Evolutionary conservation across 179 eudicot species (phyloP).

Genomic region (Dionaea muscipula): DNA sequence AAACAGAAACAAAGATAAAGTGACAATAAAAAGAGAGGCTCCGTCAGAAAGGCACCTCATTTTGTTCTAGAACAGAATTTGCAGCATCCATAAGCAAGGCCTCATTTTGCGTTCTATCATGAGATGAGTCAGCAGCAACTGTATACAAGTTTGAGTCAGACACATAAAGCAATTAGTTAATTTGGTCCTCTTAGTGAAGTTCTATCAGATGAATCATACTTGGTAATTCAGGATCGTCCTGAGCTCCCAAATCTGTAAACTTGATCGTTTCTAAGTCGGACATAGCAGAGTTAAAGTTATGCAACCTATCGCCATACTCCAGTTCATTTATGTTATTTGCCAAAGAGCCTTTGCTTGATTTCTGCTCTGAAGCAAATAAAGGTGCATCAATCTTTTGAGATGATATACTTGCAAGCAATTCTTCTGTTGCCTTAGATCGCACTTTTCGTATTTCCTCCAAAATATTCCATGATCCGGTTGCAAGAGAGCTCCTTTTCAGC

Average conservation of each 20-base stretch:
- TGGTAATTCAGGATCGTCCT: conserved; percentile 2
- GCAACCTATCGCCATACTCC: conserved; percentile 18
- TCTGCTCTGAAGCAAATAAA: conserved; percentile 20
- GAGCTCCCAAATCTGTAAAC: conserved; percentile 11
- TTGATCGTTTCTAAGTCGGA: conserved; percentile 8
- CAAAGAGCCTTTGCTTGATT: conserved; percentile 12
- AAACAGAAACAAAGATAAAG: background rate
- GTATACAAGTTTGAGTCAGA: conserved; percentile 10
- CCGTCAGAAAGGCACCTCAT: conserved; percentile 32
- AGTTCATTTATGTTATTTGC: conserved; percentile 16
- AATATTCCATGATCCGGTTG: conserved; percentile 77
- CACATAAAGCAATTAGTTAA: background rate
- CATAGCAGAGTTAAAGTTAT: conserved; percentile 9
- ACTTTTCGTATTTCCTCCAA: conserved; percentile 77
- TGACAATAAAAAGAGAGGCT: conserved; percentile 3
- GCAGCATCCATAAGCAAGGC: conserved; percentile 17
- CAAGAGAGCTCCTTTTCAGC: conserved; percentile 41
- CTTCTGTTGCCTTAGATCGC: conserved; percentile 78
- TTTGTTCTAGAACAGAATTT: conserved; percentile 14
- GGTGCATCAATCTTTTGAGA: conserved; percentile 29
- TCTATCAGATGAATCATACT: background rate
- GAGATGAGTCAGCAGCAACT: conserved; percentile 25
- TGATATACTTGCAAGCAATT: conserved; percentile 42
- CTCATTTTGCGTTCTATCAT: conserved; percentile 15
- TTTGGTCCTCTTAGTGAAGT: background rate